Percentiles rank a stretch among this genome's conserved stretches.
Conservation (phyloP, 768 basidiomycete species). For the Pleurotus tuber-regium region DNA sequence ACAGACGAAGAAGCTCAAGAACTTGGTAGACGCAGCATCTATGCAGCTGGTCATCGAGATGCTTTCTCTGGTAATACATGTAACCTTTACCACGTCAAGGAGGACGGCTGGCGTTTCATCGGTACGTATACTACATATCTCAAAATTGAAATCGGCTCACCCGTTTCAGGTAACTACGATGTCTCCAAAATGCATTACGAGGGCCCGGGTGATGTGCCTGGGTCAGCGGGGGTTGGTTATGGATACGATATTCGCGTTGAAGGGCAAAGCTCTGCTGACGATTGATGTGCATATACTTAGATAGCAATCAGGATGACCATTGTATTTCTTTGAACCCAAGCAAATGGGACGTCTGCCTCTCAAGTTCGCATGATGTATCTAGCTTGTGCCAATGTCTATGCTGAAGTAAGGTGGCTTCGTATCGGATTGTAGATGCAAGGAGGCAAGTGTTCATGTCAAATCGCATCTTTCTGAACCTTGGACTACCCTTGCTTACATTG, state of each 20-base stretch:
- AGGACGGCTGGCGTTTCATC: conserved; percentile 95
- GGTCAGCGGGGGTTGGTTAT: conserved; percentile 65
- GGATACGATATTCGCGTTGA: conserved; percentile 75
- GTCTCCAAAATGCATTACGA: conserved; percentile 90
- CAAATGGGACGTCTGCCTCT: no score
- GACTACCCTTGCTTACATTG: no score
- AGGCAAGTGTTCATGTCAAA: no score
- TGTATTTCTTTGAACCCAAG: no score
- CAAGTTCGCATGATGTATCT: no score
- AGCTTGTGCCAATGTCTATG: no score
- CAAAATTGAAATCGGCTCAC: conserved; percentile 10
- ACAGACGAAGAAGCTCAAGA: conserved; percentile 93
- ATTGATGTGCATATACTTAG: not conserved
- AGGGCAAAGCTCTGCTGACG: conserved; percentile 52
- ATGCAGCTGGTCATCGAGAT: conserved; percentile 95
- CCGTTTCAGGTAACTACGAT: conserved; percentile 81
- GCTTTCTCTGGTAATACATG: conserved; percentile 95
- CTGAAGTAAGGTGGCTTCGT: no score
- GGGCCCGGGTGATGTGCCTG: conserved; percentile 68
- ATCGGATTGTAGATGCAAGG: no score
- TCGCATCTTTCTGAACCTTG: no score
- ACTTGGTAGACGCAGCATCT: conserved; percentile 89
- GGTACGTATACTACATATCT: conserved; percentile 45
- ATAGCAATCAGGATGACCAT: no score
- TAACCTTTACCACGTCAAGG: conserved; percentile 94